Base-by-base conservation (phyloP, 192 early-diverging fungal genomes). In the Mortierella alpina region DNA sequence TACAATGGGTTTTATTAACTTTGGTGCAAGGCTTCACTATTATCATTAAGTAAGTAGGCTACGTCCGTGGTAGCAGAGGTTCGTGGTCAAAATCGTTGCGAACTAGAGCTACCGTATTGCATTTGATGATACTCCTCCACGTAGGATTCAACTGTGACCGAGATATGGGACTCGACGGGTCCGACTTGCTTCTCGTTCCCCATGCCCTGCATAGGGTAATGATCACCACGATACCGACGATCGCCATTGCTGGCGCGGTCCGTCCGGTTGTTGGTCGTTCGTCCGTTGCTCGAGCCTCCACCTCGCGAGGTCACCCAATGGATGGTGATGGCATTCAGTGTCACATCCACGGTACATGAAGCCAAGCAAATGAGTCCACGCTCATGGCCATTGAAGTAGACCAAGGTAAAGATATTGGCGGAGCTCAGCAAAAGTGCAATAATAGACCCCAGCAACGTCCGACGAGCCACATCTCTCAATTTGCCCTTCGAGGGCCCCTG, bases 301-400 rank as follows among this genome's bases (percentile, higher is more conserved):
- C 73, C 73, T 10, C 73, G 73, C 0, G 59, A 63, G 12, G 78
- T 85, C 12, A 87, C 83, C 86, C 86, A 87, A 55, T 84, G 83
- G 44, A 87, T 63, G 11, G 83, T 75, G 14, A 67, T 63, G 18
- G 82, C 73, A 54, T 84, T 87, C 39, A 87, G 51, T 0, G 83
- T 84, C 0, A 87, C 86, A 68, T 87, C 86, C 6, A 84, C 73
- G 15, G 75, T 79, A 67, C 86, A 87, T 14, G 69, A 82, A 2
- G 81, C 68, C 46, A 87, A 64, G 49, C 86, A 87, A n/a, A 84
- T 60, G 44, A 84, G 55, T 10, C 86, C 86, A 41, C 81, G 75
- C 53, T 87, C 83, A 20, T 56, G 49, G 1, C 83, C 86, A 55
- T 78, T 42, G 11, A 73, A 67, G 44, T 75, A 39, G n/a, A 69